These are phyloP conservation scores for Starmera caribaea DNA, from an alignment of 805 yeast species.

Conservation along the genomic window DNA sequence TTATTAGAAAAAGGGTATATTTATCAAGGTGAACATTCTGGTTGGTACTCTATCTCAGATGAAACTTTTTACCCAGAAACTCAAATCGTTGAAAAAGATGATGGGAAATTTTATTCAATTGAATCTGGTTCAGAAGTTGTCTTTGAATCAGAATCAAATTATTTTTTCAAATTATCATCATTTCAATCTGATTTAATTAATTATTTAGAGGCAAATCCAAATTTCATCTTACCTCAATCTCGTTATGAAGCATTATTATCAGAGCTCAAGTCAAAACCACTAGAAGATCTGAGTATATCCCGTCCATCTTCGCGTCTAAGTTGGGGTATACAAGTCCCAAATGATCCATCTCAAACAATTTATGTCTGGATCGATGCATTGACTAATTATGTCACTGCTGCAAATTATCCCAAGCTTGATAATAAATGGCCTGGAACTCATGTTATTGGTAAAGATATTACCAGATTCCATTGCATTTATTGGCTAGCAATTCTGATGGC, in stretches of 20 bases:
- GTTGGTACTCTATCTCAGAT: conserved; percentile 94
- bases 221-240: conserved; percentile 57
- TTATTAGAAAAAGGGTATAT: conserved; percentile 55
- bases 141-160: conserved; percentile 73
- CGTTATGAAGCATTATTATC: conserved; percentile 44
- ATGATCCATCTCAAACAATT: conserved; percentile 64
- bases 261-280: conserved; percentile 39
- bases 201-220: conserved; percentile 36
- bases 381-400: conserved; percentile 69
- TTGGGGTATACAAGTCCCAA: conserved; percentile 92
- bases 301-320: conserved; percentile 66
- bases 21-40: conserved; percentile 75
- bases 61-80: conserved; percentile 87
- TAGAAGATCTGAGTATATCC: conserved; percentile 76
- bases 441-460: conserved; percentile 86
- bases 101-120: conserved; percentile 33
- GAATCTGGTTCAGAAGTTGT: conserved; percentile 74
- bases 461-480: conserved; percentile 79
- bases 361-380: conserved; percentile 98
- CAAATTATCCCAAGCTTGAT: conserved; percentile 41
- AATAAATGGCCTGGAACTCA: conserved; percentile 38
- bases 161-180: conserved; percentile 68
- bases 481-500: conserved; percentile 94
- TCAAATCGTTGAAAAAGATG: conserved; percentile 39
- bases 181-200: conserved; percentile 47